phyloP scores from a whole-genome alignment of 2,329 filamentous ascomycete genomes.

The Trichoderma sp. region DNA sequence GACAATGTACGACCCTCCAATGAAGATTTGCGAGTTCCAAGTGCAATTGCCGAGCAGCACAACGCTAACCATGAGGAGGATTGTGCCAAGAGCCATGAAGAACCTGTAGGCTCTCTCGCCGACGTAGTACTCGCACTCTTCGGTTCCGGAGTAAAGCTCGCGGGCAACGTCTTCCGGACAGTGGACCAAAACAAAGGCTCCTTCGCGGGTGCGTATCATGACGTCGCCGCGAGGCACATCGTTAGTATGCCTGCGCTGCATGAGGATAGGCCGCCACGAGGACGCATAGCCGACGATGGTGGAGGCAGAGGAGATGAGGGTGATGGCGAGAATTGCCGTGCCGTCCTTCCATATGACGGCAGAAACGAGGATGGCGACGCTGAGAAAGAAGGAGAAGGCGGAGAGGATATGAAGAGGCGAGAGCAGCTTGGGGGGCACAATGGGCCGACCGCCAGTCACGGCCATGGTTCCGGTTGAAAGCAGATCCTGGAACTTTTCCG shows the following conservation, averaged over 20 bases:
- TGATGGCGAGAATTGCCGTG: constrained; percentile 42
- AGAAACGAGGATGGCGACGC: constrained; percentile 44
- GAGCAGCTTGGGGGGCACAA: constrained; percentile 46
- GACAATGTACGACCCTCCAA: constrained; percentile 55
- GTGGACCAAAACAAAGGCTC: constrained; percentile 55
- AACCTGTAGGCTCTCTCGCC: constrained; percentile 44
- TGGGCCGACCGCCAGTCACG: constrained; percentile 37
- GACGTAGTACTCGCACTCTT: constrained; percentile 57
- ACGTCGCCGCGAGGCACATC: constrained; percentile 55
- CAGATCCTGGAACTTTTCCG: constrained; percentile 42
- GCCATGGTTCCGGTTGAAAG: constrained; percentile 43
- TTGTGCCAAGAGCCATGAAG: constrained; percentile 56
- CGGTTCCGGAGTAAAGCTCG: constrained; percentile 60
- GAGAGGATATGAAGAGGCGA: constrained; percentile 55
- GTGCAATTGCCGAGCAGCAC: constrained; percentile 60
- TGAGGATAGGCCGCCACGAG: constrained; percentile 55
- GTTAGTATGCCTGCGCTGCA: constrained; percentile 46
- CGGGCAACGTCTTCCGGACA: constrained; percentile 59
- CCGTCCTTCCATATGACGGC: constrained; percentile 40
- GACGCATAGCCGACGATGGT: constrained; percentile 55
- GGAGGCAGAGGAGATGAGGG: constrained; percentile 50
- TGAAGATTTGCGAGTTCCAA: constrained; percentile 58
- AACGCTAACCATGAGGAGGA: constrained; percentile 59
- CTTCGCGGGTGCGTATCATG: constrained; percentile 59
- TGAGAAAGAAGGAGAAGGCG: constrained; percentile 48